Percentiles rank a stretch among this genome's conserved stretches.
Evolutionary conservation across 352 stramenopile genomes (phyloP).

Genomic region (Globisporangium viniferum): DNA sequence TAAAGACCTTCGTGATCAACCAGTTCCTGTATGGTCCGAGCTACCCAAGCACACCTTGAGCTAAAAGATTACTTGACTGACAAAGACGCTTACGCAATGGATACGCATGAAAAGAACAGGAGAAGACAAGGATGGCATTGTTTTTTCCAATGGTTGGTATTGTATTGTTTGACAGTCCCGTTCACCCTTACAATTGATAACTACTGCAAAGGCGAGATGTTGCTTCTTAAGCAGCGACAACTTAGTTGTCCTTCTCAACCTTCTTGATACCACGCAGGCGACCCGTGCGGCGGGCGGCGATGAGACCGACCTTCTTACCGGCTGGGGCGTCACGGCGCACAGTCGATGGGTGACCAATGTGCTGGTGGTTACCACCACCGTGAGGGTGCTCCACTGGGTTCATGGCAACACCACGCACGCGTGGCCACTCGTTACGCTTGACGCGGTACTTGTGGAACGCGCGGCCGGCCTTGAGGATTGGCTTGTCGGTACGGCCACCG

Average conservation of each 20-base stretch:
- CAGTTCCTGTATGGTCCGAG: too few relatives aligned
- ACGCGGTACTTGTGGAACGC: constrained; percentile 29
- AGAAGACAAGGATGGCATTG: constrained; percentile 23
- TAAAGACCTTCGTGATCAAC: too few relatives aligned
- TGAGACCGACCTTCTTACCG: constrained; percentile 99
- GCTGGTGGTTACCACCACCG: constrained; percentile 99
- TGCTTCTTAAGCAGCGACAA: constrained; percentile 6
- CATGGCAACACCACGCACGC: constrained; percentile 99
- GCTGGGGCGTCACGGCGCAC: constrained; percentile 90
- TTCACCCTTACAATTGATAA: constrained; percentile 15
- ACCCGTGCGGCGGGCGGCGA: constrained; percentile 96
- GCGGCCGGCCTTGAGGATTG: constrained; percentile 84
- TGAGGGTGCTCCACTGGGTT: constrained; percentile 99
- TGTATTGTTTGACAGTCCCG: constrained; percentile 47
- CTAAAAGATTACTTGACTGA: too few relatives aligned
- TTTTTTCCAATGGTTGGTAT: constrained; percentile 24
- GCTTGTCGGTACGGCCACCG: constrained; percentile 98
- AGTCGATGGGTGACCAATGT: constrained; percentile 99
- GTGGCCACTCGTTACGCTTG: constrained; percentile 99
- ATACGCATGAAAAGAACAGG: neutral
- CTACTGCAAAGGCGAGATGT: constrained; percentile 7
- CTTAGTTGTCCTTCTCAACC: constrained; percentile 90
- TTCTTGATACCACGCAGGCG: constrained; percentile 98
- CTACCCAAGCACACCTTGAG: too few relatives aligned
- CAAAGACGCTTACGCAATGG: too few relatives aligned